Evolutionary conservation across 2,329 filamentous ascomycete genomes (phyloP).

Genomic region (Monosporascus ibericus): DNA sequence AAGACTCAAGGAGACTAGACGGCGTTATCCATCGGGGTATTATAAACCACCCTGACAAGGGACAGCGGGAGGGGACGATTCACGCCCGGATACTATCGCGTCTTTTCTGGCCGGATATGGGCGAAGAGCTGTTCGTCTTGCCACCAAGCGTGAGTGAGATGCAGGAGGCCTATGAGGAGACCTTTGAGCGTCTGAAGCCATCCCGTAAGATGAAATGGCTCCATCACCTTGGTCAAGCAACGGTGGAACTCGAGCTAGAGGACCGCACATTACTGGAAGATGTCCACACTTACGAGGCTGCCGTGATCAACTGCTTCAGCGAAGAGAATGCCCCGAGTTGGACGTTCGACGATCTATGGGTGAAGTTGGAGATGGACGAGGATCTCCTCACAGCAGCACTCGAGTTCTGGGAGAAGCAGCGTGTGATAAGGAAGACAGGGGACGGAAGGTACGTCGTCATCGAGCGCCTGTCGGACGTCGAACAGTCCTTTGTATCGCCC

Average conservation of each 20-base stretch:
- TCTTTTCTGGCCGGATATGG: conserved; percentile 85
- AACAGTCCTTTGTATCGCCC: conserved; percentile 17
- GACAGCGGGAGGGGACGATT: conserved; percentile 36
- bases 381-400: conserved; percentile 63
- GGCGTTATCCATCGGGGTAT: conserved; percentile 50
- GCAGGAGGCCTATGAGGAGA: conserved; percentile 65
- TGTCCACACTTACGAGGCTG: conserved; percentile 78
- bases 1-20: conserved; percentile 74
- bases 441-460: conserved; percentile 60
- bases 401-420: conserved; percentile 64
- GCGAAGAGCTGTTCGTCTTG: conserved; percentile 61
- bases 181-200: conserved; percentile 75
- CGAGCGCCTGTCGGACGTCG: conserved; percentile 49
- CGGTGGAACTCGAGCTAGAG: conserved; percentile 73
- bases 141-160: conserved; percentile 52
- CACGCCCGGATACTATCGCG: conserved; percentile 84
- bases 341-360: conserved; percentile 45
- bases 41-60: conserved; percentile 17
- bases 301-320: conserved; percentile 75
- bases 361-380: conserved; percentile 64
- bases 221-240: conserved; percentile 72
- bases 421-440: conserved; percentile 53
- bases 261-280: conserved; percentile 71
- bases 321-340: conserved; percentile 29
- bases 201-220: conserved; percentile 86